Conservation (phyloP, 441 rosid genomes). For the Euphorbia schlechtendalii region DNA sequence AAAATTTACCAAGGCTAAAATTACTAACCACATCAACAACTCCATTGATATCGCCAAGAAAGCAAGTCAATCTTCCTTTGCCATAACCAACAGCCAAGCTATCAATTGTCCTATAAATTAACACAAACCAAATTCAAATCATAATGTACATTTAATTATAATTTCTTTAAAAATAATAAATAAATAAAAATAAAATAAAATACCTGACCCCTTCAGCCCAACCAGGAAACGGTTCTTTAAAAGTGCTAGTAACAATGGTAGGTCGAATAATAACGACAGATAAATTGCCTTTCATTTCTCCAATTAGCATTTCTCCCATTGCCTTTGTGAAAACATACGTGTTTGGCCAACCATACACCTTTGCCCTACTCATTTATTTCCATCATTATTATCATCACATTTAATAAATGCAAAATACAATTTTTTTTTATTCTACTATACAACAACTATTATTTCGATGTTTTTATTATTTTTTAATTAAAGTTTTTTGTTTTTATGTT, state of each 20-base stretch:
- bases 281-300: constrained; percentile 22
- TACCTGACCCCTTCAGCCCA: constrained; percentile 62
- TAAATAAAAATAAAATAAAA: neutral
- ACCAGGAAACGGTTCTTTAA: constrained; percentile 48
- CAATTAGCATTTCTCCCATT: constrained; percentile 57
- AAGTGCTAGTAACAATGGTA: constrained; percentile 46
- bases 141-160: neutral
- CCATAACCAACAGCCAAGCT: constrained; percentile 72
- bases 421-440: too few relatives aligned
- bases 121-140: constrained; percentile 1
- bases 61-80: constrained; percentile 67
- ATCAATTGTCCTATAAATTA: constrained; percentile 64
- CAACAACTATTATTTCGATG: too few relatives aligned
- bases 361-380: constrained; percentile 32
- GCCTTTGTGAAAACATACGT: constrained; percentile 60
- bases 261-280: constrained; percentile 38
- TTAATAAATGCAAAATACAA: too few relatives aligned
- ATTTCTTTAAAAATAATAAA: neutral
- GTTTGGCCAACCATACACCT: constrained; percentile 56
- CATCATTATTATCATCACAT: neutral
- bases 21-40: constrained; percentile 60
- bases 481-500: too few relatives aligned
- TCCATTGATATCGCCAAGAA: constrained; percentile 52
- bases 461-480: too few relatives aligned
- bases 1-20: neutral